phyloP scores from a whole-genome alignment of 1,139 yeast genomes.

The Sugiyamaella paludigena region DNA sequence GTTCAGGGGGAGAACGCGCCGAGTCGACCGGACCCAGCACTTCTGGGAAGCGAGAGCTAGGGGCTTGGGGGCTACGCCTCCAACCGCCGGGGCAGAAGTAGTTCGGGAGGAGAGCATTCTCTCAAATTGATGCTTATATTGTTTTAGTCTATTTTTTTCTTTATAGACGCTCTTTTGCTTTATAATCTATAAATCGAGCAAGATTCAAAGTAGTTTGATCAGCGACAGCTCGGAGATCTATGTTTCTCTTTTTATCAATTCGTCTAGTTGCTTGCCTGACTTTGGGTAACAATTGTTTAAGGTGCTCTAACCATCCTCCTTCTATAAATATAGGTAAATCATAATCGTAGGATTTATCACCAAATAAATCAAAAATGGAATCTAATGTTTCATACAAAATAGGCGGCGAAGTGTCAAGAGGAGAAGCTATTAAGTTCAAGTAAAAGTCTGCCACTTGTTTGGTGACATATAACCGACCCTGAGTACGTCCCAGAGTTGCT shows the following conservation, averaged over 20 bases:
- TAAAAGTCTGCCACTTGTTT: slow-evolving; percentile 26
- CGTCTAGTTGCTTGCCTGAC: slow-evolving; percentile 55
- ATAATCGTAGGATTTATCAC: slow-evolving; percentile 66
- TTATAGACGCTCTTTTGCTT: slow-evolving; percentile 43
- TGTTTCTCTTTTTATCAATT: slow-evolving; percentile 65
- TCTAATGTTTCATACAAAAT: slow-evolving; percentile 62
- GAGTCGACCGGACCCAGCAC: too few relatives aligned
- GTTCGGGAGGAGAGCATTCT: too few relatives aligned
- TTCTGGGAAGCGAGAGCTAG: too few relatives aligned
- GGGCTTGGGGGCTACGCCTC: too few relatives aligned
- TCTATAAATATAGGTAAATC: slow-evolving; percentile 67
- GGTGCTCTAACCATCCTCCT: slow-evolving; percentile 47
- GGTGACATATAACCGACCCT: slow-evolving; percentile 48
- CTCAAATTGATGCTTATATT: too few relatives aligned
- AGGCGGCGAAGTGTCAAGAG: slow-evolving; percentile 34
- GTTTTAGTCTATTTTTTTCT: neutral
- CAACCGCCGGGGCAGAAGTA: too few relatives aligned
- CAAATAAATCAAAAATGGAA: slow-evolving; percentile 71
- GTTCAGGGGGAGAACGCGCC: too few relatives aligned
- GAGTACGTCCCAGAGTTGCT: slow-evolving; percentile 50
- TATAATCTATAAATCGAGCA: slow-evolving; percentile 75
- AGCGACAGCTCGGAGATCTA: slow-evolving; percentile 58
- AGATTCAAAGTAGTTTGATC: slow-evolving; percentile 69
- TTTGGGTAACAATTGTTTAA: slow-evolving; percentile 48
- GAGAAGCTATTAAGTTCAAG: slow-evolving; percentile 8